Conservation (phyloP, 106 monocot species). For the Triglochin maritima region DNA sequence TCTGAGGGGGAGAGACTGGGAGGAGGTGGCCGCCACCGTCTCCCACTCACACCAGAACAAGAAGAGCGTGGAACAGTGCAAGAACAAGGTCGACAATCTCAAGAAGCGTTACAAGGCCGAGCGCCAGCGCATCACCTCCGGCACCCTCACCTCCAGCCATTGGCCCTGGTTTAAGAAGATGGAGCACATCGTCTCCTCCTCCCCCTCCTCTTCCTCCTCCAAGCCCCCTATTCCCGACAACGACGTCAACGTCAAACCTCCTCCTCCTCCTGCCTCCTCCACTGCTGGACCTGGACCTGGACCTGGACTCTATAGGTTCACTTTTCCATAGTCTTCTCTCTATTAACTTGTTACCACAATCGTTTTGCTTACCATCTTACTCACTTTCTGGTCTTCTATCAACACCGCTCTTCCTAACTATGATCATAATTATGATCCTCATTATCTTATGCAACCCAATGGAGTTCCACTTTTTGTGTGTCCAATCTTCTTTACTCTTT, state of each 20-base stretch:
- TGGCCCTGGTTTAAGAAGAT: conserved; percentile 99
- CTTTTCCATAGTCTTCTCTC: no score
- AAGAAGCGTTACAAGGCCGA: conserved; percentile 99
- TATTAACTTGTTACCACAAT: no score
- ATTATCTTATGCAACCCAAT: no score
- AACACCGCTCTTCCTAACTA: no score
- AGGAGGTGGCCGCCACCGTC: conserved; percentile 82
- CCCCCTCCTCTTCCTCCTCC: conserved; percentile 25
- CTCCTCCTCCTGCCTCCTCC: conserved; percentile 4
- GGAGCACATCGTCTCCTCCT: conserved; percentile 75
- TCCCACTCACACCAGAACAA: conserved; percentile 52
- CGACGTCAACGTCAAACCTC: conserved; percentile 50
- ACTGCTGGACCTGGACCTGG: conserved; percentile 5
- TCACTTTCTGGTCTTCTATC: no score
- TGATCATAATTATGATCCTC: no score
- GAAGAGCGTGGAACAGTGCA: conserved; percentile 99
- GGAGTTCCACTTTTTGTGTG: no score
- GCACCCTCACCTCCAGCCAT: conserved; percentile 45
- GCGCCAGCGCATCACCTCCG: conserved; percentile 61
- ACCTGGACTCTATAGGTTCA: background rate
- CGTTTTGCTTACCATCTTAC: no score
- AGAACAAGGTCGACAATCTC: conserved; percentile 97
- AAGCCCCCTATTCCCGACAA: conserved; percentile 33
- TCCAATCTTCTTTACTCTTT: no score
- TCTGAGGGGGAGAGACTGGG: conserved; percentile 93